Percentiles rank a stretch among this genome's conserved stretches.
phyloP scores from a whole-genome alignment of 805 yeast species.

The Barnettozyma sp. region DNA sequence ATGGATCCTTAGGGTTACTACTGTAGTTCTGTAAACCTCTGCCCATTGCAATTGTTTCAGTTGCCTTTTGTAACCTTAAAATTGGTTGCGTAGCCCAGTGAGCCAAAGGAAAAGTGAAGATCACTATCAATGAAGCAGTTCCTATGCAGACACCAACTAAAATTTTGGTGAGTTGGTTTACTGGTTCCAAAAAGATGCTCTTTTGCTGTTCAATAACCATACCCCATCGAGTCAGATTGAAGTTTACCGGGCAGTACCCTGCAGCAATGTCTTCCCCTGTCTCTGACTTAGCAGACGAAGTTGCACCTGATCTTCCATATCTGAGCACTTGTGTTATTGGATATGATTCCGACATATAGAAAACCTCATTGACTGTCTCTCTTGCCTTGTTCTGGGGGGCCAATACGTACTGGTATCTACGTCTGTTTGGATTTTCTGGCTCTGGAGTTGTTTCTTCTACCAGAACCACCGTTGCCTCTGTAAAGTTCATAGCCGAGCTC shows the following conservation, averaged over 20 bases:
- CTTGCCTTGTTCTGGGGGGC: slow-evolving; percentile 23
- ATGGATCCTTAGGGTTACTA: slow-evolving; percentile 10
- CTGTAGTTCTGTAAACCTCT: slow-evolving; percentile 29
- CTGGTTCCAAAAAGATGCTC: slow-evolving; percentile 53
- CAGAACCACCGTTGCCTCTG: slow-evolving; percentile 28
- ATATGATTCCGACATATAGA: slow-evolving; percentile 26
- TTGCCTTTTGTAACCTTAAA: slow-evolving; percentile 69
- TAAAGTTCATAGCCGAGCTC: slow-evolving; percentile 33
- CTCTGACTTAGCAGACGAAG: slow-evolving; percentile 32
- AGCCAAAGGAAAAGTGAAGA: slow-evolving; percentile 76
- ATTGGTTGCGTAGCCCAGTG: slow-evolving; percentile 84
- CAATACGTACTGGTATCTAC: slow-evolving; percentile 37
- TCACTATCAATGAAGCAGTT: slow-evolving; percentile 64
- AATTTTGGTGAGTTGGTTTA: slow-evolving; percentile 53
- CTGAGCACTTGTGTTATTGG: slow-evolving; percentile 31
- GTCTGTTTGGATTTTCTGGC: slow-evolving; percentile 9
- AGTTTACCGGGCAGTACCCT: slow-evolving; percentile 45
- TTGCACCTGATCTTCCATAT: slow-evolving; percentile 35
- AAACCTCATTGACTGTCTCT: slow-evolving; percentile 17
- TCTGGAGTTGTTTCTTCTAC: slow-evolving; percentile 11
- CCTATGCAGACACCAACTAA: slow-evolving; percentile 75
- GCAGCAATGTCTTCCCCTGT: slow-evolving; percentile 40
- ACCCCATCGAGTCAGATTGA: slow-evolving; percentile 54
- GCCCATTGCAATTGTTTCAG: slow-evolving; percentile 48
- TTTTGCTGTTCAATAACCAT: slow-evolving; percentile 62